Percentiles rank a stretch among this genome's conserved stretches.
Evolutionary conservation across 2,329 filamentous ascomycete species (phyloP).

Genomic region (Cladophialophora chaetospira): DNA sequence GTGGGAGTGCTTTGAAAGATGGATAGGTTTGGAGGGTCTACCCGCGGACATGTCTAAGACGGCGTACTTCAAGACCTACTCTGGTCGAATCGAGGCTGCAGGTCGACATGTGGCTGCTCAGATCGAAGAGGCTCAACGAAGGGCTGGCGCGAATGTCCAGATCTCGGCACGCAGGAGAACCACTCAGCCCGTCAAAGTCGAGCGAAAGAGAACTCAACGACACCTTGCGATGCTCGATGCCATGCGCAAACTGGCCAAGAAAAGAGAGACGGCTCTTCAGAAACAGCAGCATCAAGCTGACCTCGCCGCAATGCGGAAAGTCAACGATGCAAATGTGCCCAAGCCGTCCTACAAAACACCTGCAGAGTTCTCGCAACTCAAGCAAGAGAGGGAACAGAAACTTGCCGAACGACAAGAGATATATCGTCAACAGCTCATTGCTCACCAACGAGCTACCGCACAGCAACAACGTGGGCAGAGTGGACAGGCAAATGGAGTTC

Average conservation of each 20-base stretch:
- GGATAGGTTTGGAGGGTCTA: conserved; percentile 87
- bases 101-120: conserved; percentile 61
- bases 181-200: conserved; percentile 75
- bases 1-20: conserved; percentile 98
- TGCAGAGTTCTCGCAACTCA: conserved; percentile 84
- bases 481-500: conserved; percentile 48
- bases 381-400: conserved; percentile 80
- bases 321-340: conserved; percentile 58
- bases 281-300: conserved; percentile 82
- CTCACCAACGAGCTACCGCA: conserved; percentile 55
- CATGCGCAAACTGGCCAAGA: conserved; percentile 94
- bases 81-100: conserved; percentile 63
- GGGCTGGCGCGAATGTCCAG: conserved; percentile 56
- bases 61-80: conserved; percentile 84
- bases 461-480: conserved; percentile 48
- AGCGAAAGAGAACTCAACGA: conserved; percentile 81
- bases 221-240: conserved; percentile 88
- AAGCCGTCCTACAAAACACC: conserved; percentile 70
- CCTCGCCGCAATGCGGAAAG: conserved; percentile 79
- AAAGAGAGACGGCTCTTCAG: conserved; percentile 79
- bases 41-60: conserved; percentile 94
- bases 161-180: conserved; percentile 66
- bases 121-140: conserved; percentile 52
- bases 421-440: conserved; percentile 65
- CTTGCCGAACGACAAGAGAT: conserved; percentile 58